Base-by-base conservation (phyloP, 83 land plant species). In the Diphasiastrum complanatum region DNA sequence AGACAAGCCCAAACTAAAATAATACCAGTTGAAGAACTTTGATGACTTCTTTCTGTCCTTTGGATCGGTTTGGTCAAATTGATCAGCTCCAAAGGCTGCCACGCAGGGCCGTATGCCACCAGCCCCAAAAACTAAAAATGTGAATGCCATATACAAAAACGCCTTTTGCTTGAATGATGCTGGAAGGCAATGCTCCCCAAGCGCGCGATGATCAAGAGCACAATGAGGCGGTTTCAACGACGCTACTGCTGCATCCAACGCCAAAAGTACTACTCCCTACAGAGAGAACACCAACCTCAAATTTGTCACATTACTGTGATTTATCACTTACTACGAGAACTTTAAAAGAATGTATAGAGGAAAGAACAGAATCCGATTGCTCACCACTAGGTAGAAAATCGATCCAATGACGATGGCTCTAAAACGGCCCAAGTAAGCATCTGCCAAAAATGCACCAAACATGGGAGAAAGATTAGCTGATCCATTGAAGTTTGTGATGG, bases 11-110 rank as follows among this genome's bases (percentile, higher is more conserved):
- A 78, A 32, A 3, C 66, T 51, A 33, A 67, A 73, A 34, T 62
- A 68, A 56, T 70, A 78, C 81, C 73, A 78, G 45, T 78, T 78
- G 56, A 75, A 78, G 73, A 66, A 78, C 33, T 72, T 51, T 19
- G 45, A 54, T 35, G 69, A 66, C 6, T 75, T 59, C 12, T 23
- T 33, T 48, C 57, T 70, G 32, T 78, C 85, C 30, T 59, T 58
- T 0, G 78, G 75, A 25, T 79, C 54, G 26, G 62, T 58, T 18
- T 78, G 72, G 34, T 73, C 78, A 62, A 78, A 78, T 55, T 78
- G 73, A 58, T 72, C 80, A 2, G 72, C 77, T 5, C 81, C 81
- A 30, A 73, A 63, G 35, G 81, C 47, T 18, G 73, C 67, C 58
- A 67, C 77, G 51, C 45, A 65, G 3, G 81, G 69, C 47, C 59